These are phyloP conservation scores for Gracilaria domingensis DNA, from an alignment of 23 red algal genomes.

Conservation along the genomic window DNA sequence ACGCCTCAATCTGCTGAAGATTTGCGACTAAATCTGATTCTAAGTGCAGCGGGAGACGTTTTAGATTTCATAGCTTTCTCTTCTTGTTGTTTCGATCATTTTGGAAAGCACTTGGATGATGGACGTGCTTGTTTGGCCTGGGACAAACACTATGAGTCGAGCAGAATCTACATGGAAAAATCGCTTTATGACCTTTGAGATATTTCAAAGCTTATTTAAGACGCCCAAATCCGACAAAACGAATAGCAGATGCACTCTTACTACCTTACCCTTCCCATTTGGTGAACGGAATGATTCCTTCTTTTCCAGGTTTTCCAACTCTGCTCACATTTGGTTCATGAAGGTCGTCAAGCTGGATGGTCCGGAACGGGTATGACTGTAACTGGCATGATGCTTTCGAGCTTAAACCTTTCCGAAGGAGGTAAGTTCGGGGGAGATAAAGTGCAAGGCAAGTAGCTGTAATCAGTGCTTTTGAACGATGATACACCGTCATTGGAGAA, in stretches of 20 bases:
- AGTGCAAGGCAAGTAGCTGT: constrained; percentile 16
- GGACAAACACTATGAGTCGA: too few relatives aligned
- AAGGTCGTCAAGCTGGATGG: neutral
- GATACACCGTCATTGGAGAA: constrained; percentile 17
- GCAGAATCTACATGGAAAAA: neutral
- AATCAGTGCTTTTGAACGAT: constrained; percentile 4
- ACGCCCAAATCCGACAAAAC: neutral
- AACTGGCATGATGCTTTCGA: neutral
- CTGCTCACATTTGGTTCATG: neutral
- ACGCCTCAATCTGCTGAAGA: too few relatives aligned
- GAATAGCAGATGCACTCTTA: neutral
- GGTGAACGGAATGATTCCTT: too few relatives aligned
- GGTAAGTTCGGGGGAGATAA: neutral
- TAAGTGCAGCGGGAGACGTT: neutral
- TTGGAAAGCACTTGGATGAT: neutral
- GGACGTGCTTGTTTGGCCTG: neutral
- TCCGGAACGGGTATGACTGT: neutral
- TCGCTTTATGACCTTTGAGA: constrained; percentile 5
- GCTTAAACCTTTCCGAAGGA: neutral
- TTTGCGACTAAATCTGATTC: neutral
- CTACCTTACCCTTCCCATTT: neutral
- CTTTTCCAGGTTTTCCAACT: neutral
- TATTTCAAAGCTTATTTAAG: neutral
- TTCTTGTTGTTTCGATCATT: neutral
- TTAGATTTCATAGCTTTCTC: too few relatives aligned